Percentiles rank a stretch among this genome's conserved stretches.
Evolutionary conservation across 1,284 basidiomycete species (phyloP).

Genomic region (Porodaedalea pini): DNA sequence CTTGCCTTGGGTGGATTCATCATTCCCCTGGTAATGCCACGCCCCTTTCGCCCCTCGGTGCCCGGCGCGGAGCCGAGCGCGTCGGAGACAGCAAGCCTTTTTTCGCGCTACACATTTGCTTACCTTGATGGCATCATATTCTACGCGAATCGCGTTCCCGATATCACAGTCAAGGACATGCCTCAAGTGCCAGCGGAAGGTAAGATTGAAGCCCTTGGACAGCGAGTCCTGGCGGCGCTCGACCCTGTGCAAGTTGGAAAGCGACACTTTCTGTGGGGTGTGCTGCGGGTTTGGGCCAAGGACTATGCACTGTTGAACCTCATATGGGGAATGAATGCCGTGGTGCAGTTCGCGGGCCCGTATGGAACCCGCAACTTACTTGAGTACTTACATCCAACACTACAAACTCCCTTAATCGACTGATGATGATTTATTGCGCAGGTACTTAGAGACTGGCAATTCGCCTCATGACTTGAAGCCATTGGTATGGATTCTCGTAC

Average conservation of each 20-base stretch:
- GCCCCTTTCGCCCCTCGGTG: conserved; percentile 42
- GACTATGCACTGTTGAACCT: not conserved
- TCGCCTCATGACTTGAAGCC: not conserved
- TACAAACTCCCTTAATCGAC: not conserved
- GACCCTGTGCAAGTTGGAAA: conserved; percentile 16
- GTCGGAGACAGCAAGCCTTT: conserved; percentile 4
- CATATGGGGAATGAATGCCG: not conserved
- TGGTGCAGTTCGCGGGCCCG: conserved; percentile 11
- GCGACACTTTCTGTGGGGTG: conserved; percentile 19
- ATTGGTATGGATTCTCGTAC: conserved; percentile 19
- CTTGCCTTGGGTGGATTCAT: conserved; percentile 39
- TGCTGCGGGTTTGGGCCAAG: conserved; percentile 6
- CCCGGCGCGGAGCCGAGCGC: conserved; percentile 28
- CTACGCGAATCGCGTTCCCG: conserved; percentile 16
- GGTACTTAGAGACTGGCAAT: conserved; percentile 17
- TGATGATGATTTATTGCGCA: not conserved
- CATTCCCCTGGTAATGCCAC: conserved; percentile 46
- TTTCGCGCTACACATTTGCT: conserved; percentile 14
- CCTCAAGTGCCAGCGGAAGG: conserved; percentile 5
- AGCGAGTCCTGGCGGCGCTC: not conserved
- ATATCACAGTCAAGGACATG: conserved; percentile 18
- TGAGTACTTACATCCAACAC: not conserved
- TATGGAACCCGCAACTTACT: conserved; percentile 15
- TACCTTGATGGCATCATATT: conserved; percentile 17
- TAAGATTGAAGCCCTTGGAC: not conserved